Percentiles rank a stretch among this genome's conserved stretches.
Evolutionary conservation across 2,329 filamentous ascomycete species (phyloP).

Genomic region (Ascochyta viciae-villosae): DNA sequence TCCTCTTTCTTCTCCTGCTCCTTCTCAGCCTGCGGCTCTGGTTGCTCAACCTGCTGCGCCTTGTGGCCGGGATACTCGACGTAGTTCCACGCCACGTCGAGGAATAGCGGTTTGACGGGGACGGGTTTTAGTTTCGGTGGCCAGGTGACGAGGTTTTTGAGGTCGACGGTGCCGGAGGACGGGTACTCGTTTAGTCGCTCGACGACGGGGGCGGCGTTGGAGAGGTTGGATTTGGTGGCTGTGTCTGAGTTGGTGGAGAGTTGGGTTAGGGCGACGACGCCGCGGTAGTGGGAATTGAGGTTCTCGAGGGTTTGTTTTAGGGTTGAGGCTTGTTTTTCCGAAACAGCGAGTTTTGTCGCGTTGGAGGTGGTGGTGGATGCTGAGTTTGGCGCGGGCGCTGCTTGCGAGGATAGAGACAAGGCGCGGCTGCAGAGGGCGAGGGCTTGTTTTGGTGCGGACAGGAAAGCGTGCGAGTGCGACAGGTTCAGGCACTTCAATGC

Average conservation of each 20-base stretch:
- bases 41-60: slow-evolving; percentile 17
- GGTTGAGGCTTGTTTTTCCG: slow-evolving; percentile 62
- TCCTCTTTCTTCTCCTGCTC: slow-evolving; percentile 26
- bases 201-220: slow-evolving; percentile 67
- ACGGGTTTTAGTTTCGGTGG: slow-evolving; percentile 83
- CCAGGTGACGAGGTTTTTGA: slow-evolving; percentile 83
- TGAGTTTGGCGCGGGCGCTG: slow-evolving; percentile 52
- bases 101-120: slow-evolving; percentile 92
- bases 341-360: slow-evolving; percentile 68
- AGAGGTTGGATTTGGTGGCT: slow-evolving; percentile 54
- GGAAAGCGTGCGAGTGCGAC: slow-evolving; percentile 80
- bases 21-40: no score
- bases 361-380: slow-evolving; percentile 37
- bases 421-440: slow-evolving; percentile 84
- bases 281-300: slow-evolving; percentile 81
- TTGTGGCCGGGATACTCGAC: slow-evolving; percentile 82
- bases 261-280: slow-evolving; percentile 81
- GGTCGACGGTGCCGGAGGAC: slow-evolving; percentile 67
- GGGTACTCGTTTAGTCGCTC: slow-evolving; percentile 81
- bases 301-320: slow-evolving; percentile 70
- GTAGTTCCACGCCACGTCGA: slow-evolving; percentile 98
- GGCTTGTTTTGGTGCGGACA: slow-evolving; percentile 76
- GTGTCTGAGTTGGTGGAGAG: slow-evolving; percentile 60
- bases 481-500: slow-evolving; percentile 89
- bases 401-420: slow-evolving; percentile 64